Evolutionary conservation across 441 rosid genomes (phyloP), one percentile per base, ranked within the genome.

Genomic region (Kokia cookei): DNA sequence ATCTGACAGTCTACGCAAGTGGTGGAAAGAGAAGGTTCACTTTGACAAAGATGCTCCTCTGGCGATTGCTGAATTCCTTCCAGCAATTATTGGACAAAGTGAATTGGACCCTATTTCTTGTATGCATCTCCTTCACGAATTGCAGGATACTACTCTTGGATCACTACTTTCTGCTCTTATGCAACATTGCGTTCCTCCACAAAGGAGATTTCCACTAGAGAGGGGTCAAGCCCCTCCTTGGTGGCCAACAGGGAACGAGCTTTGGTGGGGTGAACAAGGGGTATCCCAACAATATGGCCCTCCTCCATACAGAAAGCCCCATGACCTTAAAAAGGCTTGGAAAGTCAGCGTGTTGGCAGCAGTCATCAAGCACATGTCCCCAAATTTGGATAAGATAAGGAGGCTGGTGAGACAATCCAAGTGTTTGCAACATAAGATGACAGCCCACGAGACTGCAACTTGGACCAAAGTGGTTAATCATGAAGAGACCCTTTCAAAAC

Each of bases 261-360:
- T 69, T 1, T 83, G 93, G 96, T 87, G 92, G 96, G 91, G 87
- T 17, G 81, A 89, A 70, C 91, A 86, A 80, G 93, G 91, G 29
- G 48, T 51, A 51, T 73, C 91, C 0, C 71, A 78, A 0, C 88
- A 87, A 42, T 89, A 86, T 9, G 91, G 96, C 6, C 79, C 84
- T 0, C 97, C 96, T 3, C 96, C 91, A 2, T 89, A 89, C 37
- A 81, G 79, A 70, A 90, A 87, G 81, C 97, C 91, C 26, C 87
- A 60, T 15, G 64, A 60, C 19, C 43, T 60, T 29, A 60, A 60
- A 32, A 60, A 60, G 43, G 65, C 64, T 7, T 88, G 97, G 97
- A 89, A 92, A 80, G 87, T 90, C 0, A 86, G 85, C 24, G 86
- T 84, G 54, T 80, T 90, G 51, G 84, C 89, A 13, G 89, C 91